Evolutionary conservation across 371 early-diverging fungal species (phyloP).

Genomic region (Rhizopus stolonifer): DNA sequence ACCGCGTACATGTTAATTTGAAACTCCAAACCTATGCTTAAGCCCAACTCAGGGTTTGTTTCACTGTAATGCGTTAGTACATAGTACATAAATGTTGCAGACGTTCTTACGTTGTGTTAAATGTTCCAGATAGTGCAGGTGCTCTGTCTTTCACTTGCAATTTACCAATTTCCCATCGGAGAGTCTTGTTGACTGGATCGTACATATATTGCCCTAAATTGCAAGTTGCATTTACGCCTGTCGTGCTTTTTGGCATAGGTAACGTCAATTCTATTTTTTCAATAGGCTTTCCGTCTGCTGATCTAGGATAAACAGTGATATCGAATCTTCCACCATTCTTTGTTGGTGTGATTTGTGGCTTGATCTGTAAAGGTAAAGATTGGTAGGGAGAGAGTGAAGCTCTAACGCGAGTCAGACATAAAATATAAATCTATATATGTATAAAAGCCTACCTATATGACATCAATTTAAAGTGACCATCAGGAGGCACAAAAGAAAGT

Average conservation of each 20-base stretch:
- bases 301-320: conserved; percentile 64
- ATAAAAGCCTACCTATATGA: conserved; percentile 61
- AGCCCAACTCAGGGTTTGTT: conserved; percentile 51
- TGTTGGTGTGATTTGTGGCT: conserved; percentile 56
- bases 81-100: not conserved
- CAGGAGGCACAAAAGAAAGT: conserved; percentile 92
- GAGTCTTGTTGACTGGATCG: conserved; percentile 69
- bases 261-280: conserved; percentile 65
- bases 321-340: conserved; percentile 67
- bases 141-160: conserved; percentile 55
- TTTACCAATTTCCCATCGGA: conserved; percentile 73
- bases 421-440: not conserved
- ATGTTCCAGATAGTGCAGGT: conserved; percentile 68
- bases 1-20: conserved; percentile 71
- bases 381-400: conserved; percentile 63
- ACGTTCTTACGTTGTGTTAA: conserved; percentile 42
- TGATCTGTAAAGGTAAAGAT: conserved; percentile 64
- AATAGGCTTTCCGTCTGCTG: conserved; percentile 66
- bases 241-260: conserved; percentile 63
- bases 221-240: conserved; percentile 58
- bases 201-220: conserved; percentile 72
- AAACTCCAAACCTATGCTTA: conserved; percentile 68
- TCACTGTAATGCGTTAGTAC: conserved; percentile 31
- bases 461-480: conserved; percentile 88
- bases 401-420: conserved; percentile 21